Evolutionary conservation across 2,329 filamentous ascomycete species (phyloP).

Genomic region (Colletotrichum sp.): DNA sequence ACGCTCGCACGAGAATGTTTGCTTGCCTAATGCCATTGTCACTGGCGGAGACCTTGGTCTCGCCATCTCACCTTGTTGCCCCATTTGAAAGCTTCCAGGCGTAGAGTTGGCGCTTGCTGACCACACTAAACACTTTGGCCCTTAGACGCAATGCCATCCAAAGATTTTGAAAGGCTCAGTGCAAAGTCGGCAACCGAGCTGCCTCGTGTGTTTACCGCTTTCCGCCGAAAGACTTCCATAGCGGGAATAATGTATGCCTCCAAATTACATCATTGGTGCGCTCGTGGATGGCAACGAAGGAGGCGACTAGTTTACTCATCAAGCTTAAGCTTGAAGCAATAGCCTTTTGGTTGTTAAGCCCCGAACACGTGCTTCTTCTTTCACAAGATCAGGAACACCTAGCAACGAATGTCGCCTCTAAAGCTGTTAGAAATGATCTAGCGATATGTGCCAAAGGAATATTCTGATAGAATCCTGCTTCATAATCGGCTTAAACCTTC

Average conservation of each 20-base stretch:
- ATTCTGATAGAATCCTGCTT: background rate
- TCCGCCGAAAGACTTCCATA: background rate
- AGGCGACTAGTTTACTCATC: background rate
- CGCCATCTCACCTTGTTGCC: background rate
- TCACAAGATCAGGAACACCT: background rate
- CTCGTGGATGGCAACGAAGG: background rate
- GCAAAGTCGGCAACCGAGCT: background rate
- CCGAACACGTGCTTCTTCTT: background rate
- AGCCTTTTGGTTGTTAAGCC: background rate
- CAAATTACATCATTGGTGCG: background rate
- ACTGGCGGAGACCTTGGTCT: background rate
- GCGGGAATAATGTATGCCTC: background rate
- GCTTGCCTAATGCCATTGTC: background rate
- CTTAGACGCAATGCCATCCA: background rate
- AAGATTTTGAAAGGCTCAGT: background rate
- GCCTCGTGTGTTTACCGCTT: background rate
- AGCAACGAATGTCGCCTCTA: background rate
- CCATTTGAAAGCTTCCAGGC: background rate
- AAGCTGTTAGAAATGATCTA: background rate
- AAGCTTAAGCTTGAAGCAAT: background rate
- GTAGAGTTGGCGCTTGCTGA: background rate
- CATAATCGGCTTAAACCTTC: fast-evolving
- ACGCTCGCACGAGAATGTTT: background rate
- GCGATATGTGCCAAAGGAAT: background rate
- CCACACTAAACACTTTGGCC: background rate